These are phyloP conservation scores for Flammula alnicola DNA, from an alignment of 1,284 basidiomycete species.

Conservation along the genomic window DNA sequence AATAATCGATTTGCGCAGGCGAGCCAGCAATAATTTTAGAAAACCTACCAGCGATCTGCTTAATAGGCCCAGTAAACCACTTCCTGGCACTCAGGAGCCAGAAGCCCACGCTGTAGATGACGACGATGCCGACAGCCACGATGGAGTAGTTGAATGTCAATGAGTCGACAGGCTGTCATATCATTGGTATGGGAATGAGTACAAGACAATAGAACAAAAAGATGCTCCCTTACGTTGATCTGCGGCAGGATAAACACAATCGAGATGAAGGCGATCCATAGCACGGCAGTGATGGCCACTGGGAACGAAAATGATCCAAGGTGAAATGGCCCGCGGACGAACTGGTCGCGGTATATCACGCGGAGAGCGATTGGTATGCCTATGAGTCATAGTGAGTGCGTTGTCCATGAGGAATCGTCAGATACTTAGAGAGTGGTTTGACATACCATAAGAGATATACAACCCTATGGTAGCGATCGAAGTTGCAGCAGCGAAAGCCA, in stretches of 20 bases:
- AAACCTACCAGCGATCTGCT: constrained; percentile 59
- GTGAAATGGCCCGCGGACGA: constrained; percentile 74
- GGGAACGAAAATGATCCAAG: constrained; percentile 65
- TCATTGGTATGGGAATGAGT: not conserved
- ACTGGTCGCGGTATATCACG: constrained; percentile 60
- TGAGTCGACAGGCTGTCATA: constrained; percentile 60
- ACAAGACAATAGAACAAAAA: not conserved
- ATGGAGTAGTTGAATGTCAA: constrained; percentile 77
- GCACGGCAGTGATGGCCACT: constrained; percentile 54
- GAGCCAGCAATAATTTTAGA: too few species aligned
- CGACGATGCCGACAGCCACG: constrained; percentile 74
- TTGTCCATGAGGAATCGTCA: not conserved
- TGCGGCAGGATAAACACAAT: constrained; percentile 72
- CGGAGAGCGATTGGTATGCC: constrained; percentile 72
- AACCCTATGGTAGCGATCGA: constrained; percentile 78
- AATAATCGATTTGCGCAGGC: too few species aligned
- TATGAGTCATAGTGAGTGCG: constrained; percentile 25
- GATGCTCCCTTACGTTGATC: constrained; percentile 48
- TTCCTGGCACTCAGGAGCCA: constrained; percentile 72
- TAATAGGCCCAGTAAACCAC: constrained; percentile 72
- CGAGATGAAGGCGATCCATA: constrained; percentile 67
- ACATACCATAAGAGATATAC: constrained; percentile 72
- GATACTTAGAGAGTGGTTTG: not conserved
- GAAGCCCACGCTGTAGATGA: constrained; percentile 62
- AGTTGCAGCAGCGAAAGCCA: constrained; percentile 77